Percentiles rank a stretch among this genome's conserved stretches.
Evolutionary conservation across 2,329 filamentous ascomycete genomes (phyloP).

Genomic region (Colletotrichum acutatum): DNA sequence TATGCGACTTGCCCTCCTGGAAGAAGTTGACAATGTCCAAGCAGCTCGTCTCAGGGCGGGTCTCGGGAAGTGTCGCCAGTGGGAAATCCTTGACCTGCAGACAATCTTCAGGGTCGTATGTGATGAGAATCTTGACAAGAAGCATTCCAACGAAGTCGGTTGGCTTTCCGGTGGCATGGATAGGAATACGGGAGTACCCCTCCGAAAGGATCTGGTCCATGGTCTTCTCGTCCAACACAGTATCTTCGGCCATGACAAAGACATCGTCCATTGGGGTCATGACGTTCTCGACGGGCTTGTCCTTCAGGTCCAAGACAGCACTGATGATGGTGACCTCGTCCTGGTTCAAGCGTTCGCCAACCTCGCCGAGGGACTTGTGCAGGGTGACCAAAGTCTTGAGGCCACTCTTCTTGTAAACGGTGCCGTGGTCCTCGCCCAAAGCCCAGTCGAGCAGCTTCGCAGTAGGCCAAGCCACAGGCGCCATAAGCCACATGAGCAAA

Average conservation of each 20-base stretch:
- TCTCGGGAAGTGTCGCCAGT: slow-evolving; percentile 93
- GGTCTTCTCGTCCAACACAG: slow-evolving; percentile 89
- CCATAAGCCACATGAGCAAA: slow-evolving; percentile 89
- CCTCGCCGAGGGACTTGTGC: slow-evolving; percentile 89
- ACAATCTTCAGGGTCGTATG: slow-evolving; percentile 94
- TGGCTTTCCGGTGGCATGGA: slow-evolving; percentile 85
- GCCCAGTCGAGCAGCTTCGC: slow-evolving; percentile 95
- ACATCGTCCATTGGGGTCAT: slow-evolving; percentile 99
- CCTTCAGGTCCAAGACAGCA: slow-evolving; percentile 94
- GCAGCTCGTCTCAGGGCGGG: slow-evolving; percentile 93
- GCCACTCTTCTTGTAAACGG: slow-evolving; percentile 97
- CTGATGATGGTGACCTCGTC: slow-evolving; percentile 99
- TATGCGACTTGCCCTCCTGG: slow-evolving; percentile 98
- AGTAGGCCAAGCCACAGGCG: slow-evolving; percentile 91
- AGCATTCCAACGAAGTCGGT: slow-evolving; percentile 97
- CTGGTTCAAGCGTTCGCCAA: slow-evolving; percentile 90
- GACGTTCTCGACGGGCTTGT: slow-evolving; percentile 92
- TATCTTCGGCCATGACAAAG: slow-evolving; percentile 96
- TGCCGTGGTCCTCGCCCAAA: slow-evolving; percentile 89
- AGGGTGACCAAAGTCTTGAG: slow-evolving; percentile 96
- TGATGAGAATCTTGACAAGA: slow-evolving; percentile 97
- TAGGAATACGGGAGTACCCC: slow-evolving; percentile 95
- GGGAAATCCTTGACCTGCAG: slow-evolving; percentile 90
- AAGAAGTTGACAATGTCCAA: slow-evolving; percentile 99
- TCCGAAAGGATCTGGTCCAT: slow-evolving; percentile 95